Percentiles rank a stretch among this genome's conserved stretches.
These are phyloP conservation scores for Pugionium dolabratum DNA, from an alignment of 345 rosid genomes.

Conservation along the genomic window DNA sequence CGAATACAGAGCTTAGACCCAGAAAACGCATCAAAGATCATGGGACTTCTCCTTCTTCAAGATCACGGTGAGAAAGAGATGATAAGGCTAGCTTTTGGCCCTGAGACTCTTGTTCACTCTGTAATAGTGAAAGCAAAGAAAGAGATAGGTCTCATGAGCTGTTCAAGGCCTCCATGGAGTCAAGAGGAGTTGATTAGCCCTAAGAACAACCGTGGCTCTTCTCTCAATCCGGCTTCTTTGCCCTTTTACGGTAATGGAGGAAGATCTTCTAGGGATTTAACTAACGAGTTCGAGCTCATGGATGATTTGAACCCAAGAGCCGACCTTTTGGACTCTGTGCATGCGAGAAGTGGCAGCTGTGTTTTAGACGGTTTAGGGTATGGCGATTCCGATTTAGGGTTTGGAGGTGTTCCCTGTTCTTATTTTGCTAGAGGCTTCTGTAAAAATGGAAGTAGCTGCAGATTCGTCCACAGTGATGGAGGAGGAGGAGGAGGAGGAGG, in stretches of 20 bases:
- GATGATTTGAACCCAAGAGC: conserved; percentile 47
- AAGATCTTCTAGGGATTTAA: conserved; percentile 46
- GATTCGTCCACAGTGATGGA: conserved; percentile 70
- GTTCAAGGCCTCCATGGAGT: conserved; percentile 40
- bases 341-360: conserved; percentile 71
- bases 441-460: conserved; percentile 80
- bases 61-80: conserved; percentile 95
- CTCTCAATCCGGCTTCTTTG: conserved; percentile 64
- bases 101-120: conserved; percentile 76
- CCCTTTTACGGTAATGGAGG: conserved; percentile 63
- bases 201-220: conserved; percentile 37
- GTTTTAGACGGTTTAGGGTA: conserved; percentile 68
- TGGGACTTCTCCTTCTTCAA: conserved; percentile 86
- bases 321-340: conserved; percentile 54
- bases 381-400: conserved; percentile 62
- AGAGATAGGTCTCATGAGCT: conserved; percentile 56
- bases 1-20: conserved; percentile 78
- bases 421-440: conserved; percentile 92
- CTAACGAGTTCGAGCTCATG: conserved; percentile 69
- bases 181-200: conserved; percentile 60
- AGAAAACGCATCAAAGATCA: conserved; percentile 90
- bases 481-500: background rate
- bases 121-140: conserved; percentile 64
- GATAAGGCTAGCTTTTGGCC: conserved; percentile 91
- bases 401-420: conserved; percentile 88